phyloP scores from a whole-genome alignment of 108 stramenopile species.

The Pseudonitzschia multiseries region DNA sequence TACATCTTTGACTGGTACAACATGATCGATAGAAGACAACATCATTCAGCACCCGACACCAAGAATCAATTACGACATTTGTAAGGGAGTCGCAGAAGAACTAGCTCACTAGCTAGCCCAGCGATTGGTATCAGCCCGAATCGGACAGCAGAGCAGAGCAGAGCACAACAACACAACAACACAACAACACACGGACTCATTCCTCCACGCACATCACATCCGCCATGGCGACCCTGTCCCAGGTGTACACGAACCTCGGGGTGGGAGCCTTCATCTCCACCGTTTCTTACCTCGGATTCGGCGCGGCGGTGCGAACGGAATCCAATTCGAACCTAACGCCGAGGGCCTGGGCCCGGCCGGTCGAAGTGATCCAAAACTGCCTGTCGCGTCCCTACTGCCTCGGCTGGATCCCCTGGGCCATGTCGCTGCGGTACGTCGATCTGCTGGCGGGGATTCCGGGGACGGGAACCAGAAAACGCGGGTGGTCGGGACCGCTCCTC shows the following conservation, averaged over 20 bases:
- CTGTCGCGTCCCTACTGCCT: constrained; percentile 31
- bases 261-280: constrained; percentile 1
- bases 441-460: constrained; percentile 76
- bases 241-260: constrained; percentile 20
- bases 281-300: constrained; percentile 47
- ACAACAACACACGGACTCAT: no score
- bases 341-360: constrained; percentile 52
- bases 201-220: not conserved
- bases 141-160: no score
- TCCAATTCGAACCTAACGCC: constrained; percentile 52
- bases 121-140: no score
- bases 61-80: not conserved
- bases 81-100: not conserved
- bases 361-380: constrained; percentile 40
- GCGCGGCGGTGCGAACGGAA: constrained; percentile 48
- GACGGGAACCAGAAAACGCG: constrained; percentile 72
- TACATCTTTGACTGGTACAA: no score
- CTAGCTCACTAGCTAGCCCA: no score
- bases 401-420: constrained; percentile 72
- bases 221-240: constrained; percentile 26
- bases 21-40: no score
- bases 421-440: constrained; percentile 52
- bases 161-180: no score
- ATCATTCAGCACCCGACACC: not conserved
- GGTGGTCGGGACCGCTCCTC: constrained; percentile 58